phyloP scores from a whole-genome alignment of 176 grass and related monocot genomes.

The Alopecurus myosuroides region DNA sequence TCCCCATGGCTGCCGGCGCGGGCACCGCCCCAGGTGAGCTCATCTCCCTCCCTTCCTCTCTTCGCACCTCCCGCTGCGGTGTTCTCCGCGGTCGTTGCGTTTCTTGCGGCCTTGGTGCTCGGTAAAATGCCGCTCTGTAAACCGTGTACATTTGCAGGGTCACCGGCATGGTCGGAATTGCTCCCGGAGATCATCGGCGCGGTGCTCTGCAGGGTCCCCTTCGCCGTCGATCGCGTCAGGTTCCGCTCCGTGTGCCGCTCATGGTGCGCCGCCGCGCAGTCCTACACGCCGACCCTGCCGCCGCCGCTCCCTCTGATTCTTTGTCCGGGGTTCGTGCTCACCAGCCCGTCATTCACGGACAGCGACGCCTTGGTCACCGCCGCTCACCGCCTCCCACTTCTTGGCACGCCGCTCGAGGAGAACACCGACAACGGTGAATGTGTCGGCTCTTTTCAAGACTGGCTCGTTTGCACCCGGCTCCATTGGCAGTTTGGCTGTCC shows the following conservation, averaged over 20 bases:
- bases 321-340: not conserved
- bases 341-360: not conserved
- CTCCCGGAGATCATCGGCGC: not conserved
- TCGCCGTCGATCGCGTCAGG: not conserved
- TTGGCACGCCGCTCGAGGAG: not conserved
- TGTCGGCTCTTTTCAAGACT: not conserved
- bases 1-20: not conserved
- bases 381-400: not conserved
- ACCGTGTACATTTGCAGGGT: not conserved
- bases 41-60: not conserved
- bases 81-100: not conserved
- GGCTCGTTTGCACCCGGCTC: conserved; percentile 8
- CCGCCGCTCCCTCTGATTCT: conserved; percentile 10
- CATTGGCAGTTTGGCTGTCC: not conserved
- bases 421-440: not conserved
- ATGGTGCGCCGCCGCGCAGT: not conserved
- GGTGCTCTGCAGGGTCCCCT: not conserved
- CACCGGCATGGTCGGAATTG: not conserved
- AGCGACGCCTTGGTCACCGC: not conserved
- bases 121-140: not conserved
- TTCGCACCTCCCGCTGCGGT: not conserved
- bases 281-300: not conserved
- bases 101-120: not conserved
- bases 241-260: conserved; percentile 4
- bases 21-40: not conserved